phyloP scores from a whole-genome alignment of 768 basidiomycete species.

The Dioszegia aurantiaca region DNA sequence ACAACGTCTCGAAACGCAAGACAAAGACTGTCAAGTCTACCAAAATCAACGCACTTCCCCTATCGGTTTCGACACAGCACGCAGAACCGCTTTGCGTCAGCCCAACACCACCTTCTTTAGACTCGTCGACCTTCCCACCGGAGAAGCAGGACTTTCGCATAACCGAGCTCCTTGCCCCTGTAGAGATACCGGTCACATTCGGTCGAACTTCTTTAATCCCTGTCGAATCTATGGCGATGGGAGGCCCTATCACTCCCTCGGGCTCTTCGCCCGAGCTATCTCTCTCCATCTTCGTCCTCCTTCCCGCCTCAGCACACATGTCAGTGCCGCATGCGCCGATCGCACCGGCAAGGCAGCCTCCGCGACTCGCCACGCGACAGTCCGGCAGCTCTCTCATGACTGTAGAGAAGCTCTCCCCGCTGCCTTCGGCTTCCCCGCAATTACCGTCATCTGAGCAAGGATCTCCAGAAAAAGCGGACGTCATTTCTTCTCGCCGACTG shows the following conservation, averaged over 20 bases:
- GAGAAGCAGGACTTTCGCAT: conserved; percentile 1
- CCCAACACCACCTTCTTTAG: neutral
- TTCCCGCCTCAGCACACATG: conserved; percentile 32
- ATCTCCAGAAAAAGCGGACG: conserved; percentile 11
- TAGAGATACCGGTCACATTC: too few species aligned
- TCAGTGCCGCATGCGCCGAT: conserved; percentile 20
- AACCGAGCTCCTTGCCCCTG: too few species aligned
- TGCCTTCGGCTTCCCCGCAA: too few species aligned
- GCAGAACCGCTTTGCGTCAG: too few species aligned
- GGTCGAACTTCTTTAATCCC: neutral
- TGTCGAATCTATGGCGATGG: neutral
- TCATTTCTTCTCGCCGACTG: conserved; percentile 23
- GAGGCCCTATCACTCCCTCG: neutral
- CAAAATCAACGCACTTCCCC: neutral
- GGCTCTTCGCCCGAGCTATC: neutral
- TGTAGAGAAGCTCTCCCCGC: neutral
- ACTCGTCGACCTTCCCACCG: neutral
- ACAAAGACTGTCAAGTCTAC: neutral
- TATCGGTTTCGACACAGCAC: neutral
- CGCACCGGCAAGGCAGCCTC: conserved; percentile 16
- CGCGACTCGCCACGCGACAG: conserved; percentile 21
- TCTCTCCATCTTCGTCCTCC: conserved; percentile 25
- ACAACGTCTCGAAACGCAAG: neutral
- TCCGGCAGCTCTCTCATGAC: conserved; percentile 25
- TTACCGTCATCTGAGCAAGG: neutral